Conservation (phyloP, 495 filamentous ascomycete genomes). For the Pseudotulostoma volvatum region DNA sequence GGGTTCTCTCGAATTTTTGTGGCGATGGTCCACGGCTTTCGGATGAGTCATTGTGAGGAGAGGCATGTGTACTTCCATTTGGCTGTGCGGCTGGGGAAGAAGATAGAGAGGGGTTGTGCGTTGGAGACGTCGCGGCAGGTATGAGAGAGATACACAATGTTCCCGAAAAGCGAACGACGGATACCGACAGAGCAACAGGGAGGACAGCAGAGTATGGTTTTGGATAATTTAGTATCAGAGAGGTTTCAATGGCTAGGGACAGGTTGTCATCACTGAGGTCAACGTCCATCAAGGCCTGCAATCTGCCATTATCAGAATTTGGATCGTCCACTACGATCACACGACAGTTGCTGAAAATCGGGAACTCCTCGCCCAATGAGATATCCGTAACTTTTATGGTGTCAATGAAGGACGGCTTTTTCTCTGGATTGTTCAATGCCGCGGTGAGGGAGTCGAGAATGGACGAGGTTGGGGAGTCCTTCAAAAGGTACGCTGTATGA, state of each 20-base stretch:
- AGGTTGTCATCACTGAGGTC: constrained; percentile 85
- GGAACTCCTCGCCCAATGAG: constrained; percentile 87
- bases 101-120: constrained; percentile 20
- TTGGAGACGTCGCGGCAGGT: constrained; percentile 36
- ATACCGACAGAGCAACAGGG: constrained; percentile 79
- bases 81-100: constrained; percentile 10
- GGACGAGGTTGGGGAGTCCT: constrained; percentile 50
- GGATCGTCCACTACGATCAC: constrained; percentile 50
- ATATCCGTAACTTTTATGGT: constrained; percentile 89
- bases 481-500: constrained; percentile 65
- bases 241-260: constrained; percentile 86
- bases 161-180: constrained; percentile 83
- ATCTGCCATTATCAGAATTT: constrained; percentile 37
- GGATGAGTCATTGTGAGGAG: constrained; percentile 14
- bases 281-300: constrained; percentile 95
- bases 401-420: constrained; percentile 80
- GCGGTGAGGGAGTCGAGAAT: constrained; percentile 88
- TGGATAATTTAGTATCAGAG: constrained; percentile 83
- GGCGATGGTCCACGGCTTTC: constrained; percentile 19
- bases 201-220: constrained; percentile 78
- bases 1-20: not conserved
- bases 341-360: constrained; percentile 96
- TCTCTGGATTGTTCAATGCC: constrained; percentile 60
- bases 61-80: constrained; percentile 4
- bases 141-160: constrained; percentile 87